phyloP scores from a whole-genome alignment of 306 rosid species.

The Delonix regia region DNA sequence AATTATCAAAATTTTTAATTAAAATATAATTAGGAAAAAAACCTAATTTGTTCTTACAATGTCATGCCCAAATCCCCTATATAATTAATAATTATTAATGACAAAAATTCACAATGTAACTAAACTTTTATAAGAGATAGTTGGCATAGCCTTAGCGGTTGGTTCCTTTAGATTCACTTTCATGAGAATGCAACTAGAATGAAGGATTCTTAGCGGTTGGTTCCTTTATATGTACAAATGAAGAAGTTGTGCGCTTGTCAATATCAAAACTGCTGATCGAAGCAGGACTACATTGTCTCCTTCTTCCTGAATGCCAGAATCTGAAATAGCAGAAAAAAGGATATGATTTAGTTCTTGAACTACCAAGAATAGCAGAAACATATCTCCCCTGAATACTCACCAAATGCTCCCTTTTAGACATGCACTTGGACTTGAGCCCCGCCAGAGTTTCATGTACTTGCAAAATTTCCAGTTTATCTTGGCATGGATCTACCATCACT shows the following conservation, averaged over 20 bases:
- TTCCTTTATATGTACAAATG: background rate
- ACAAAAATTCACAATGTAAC: background rate
- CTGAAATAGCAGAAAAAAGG: slow-evolving; percentile 57
- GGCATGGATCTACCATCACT: slow-evolving; percentile 52
- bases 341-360: background rate
- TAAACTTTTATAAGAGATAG: too few relatives aligned
- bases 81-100: background rate
- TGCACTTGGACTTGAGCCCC: slow-evolving; percentile 62
- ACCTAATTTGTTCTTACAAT: too few relatives aligned
- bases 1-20: too few relatives aligned
- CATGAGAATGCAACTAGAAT: slow-evolving; percentile 10
- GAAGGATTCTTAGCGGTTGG: background rate
- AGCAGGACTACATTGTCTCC: slow-evolving; percentile 35
- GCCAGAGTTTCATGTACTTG: slow-evolving; percentile 70
- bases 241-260: background rate
- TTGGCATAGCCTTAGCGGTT: background rate
- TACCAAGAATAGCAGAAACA: background rate
- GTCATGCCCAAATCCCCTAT: background rate
- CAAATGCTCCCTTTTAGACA: slow-evolving; percentile 57
- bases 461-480: slow-evolving; percentile 66
- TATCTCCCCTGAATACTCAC: slow-evolving; percentile 48
- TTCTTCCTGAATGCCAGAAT: slow-evolving; percentile 75
- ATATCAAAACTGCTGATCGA: slow-evolving; percentile 8
- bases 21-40: too few relatives aligned
- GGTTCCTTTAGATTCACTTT: background rate